These are phyloP conservation scores for Daedaleopsis sinensis DNA, from an alignment of 768 basidiomycete species.

Conservation along the genomic window DNA sequence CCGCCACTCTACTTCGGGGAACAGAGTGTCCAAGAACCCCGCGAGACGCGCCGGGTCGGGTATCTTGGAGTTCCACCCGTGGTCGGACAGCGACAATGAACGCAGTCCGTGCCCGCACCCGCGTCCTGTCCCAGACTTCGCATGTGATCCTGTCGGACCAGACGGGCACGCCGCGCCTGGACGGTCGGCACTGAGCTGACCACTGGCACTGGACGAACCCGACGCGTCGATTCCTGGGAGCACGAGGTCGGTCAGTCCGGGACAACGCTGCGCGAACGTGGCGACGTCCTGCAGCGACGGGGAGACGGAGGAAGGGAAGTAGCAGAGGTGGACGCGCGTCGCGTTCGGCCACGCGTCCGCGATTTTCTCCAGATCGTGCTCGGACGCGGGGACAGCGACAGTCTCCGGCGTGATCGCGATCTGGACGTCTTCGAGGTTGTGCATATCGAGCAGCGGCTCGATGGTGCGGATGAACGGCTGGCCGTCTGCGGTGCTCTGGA, in stretches of 20 bases:
- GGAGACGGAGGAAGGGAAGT: not conserved
- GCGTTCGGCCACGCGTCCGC: constrained; percentile 12
- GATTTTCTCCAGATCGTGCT: constrained; percentile 10
- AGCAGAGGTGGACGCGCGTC: constrained; percentile 9
- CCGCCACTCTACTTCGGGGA: constrained; percentile 14
- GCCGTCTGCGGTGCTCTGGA: not conserved
- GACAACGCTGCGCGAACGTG: constrained; percentile 1
- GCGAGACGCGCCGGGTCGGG: constrained; percentile 10
- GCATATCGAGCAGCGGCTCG: constrained; percentile 12
- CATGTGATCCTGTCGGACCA: not conserved
- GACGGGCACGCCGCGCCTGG: not conserved
- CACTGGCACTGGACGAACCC: not conserved
- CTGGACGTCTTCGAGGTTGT: constrained; percentile 3
- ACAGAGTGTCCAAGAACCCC: constrained; percentile 6
- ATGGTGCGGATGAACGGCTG: constrained; percentile 6
- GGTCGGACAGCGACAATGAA: constrained; percentile 5
- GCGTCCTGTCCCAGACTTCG: no score
- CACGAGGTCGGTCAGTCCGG: constrained; percentile 7
- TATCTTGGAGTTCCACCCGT: constrained; percentile 8
- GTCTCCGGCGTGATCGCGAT: constrained; percentile 2
- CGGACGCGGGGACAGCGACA: constrained; percentile 4
- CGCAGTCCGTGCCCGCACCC: not conserved
- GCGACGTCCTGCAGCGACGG: constrained; percentile 6
- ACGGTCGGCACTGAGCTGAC: not conserved
- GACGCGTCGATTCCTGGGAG: constrained; percentile 12